Percentiles rank a stretch among this genome's conserved stretches.
These are phyloP conservation scores for Ulmus americana DNA, from an alignment of 331 rosid genomes.

Conservation along the genomic window DNA sequence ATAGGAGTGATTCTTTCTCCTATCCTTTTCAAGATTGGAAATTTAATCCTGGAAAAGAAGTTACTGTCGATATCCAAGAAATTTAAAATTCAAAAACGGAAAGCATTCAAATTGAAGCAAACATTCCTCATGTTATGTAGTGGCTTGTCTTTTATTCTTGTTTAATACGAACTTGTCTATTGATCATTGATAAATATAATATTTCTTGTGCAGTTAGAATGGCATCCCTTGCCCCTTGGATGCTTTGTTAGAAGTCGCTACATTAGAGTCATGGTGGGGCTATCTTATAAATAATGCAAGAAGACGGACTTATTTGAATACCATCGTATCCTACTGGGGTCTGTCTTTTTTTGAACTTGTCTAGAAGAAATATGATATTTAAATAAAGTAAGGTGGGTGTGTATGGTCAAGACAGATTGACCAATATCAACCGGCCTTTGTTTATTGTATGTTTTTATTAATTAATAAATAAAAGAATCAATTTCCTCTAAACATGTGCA, in stretches of 20 bases:
- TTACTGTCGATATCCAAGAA: no score
- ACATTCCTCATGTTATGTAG: neutral
- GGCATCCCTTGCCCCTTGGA: conserved; percentile 22
- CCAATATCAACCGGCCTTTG: conserved; percentile 26
- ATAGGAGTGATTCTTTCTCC: no score
- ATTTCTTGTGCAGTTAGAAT: conserved; percentile 15
- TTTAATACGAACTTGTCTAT: neutral
- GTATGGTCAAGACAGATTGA: conserved; percentile 32
- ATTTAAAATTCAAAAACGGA: neutral
- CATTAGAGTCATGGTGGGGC: conserved; percentile 14
- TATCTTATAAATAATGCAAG: conserved; percentile 1
- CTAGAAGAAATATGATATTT: neutral
- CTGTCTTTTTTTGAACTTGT: conserved; percentile 6
- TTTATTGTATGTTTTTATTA: conserved; percentile 31
- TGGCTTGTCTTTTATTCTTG: neutral
- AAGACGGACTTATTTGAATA: conserved; percentile 18
- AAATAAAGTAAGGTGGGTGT: conserved; percentile 24
- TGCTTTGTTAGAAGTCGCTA: conserved; percentile 19
- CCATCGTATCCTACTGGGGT: conserved; percentile 14
- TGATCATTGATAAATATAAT: conserved; percentile 2
- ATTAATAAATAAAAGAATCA: conserved; percentile 25
- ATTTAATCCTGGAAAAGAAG: neutral
- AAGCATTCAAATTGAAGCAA: neutral
- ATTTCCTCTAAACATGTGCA: conserved; percentile 35
- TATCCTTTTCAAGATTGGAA: neutral